phyloP scores from a whole-genome alignment of 1,139 yeast genomes.

The Ogataea hybrid region DNA sequence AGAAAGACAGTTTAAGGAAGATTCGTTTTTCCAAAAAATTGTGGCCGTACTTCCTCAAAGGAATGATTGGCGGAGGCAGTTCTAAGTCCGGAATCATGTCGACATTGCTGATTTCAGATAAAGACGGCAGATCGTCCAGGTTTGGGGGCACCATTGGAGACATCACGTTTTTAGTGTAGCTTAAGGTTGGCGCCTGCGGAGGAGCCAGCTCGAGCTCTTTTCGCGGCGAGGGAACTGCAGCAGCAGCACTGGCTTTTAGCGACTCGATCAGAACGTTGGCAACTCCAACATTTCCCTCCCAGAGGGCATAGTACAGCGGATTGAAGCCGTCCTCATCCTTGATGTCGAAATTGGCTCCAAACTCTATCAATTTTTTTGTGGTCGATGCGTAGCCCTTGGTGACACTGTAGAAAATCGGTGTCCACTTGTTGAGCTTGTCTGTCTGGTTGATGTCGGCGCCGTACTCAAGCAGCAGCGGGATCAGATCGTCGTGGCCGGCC shows the following conservation, averaged over 20 bases:
- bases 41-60: conserved; percentile 91
- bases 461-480: conserved; percentile 62
- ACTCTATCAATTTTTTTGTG: conserved; percentile 65
- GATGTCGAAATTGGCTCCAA: conserved; percentile 68
- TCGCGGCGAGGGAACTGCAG: neutral
- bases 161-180: conserved; percentile 10
- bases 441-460: conserved; percentile 79
- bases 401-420: conserved; percentile 89
- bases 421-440: conserved; percentile 90
- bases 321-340: conserved; percentile 83
- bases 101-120: conserved; percentile 25
- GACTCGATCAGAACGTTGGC: conserved; percentile 59
- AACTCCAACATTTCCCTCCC: conserved; percentile 88
- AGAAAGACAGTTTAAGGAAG: conserved; percentile 70
- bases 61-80: conserved; percentile 94
- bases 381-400: conserved; percentile 78
- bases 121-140: conserved; percentile 5
- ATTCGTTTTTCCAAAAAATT: conserved; percentile 89
- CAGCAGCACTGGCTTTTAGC: conserved; percentile 11
- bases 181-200: conserved; percentile 19
- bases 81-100: conserved; percentile 88
- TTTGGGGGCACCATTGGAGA: conserved; percentile 7
- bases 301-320: conserved; percentile 86
- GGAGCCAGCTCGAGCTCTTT: neutral
- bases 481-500: conserved; percentile 70